A percentile compares a stretch with the other conserved stretches of the same genome.
Conservation (phyloP, 148 eudicot genomes). For the Polygonum maritimum region DNA sequence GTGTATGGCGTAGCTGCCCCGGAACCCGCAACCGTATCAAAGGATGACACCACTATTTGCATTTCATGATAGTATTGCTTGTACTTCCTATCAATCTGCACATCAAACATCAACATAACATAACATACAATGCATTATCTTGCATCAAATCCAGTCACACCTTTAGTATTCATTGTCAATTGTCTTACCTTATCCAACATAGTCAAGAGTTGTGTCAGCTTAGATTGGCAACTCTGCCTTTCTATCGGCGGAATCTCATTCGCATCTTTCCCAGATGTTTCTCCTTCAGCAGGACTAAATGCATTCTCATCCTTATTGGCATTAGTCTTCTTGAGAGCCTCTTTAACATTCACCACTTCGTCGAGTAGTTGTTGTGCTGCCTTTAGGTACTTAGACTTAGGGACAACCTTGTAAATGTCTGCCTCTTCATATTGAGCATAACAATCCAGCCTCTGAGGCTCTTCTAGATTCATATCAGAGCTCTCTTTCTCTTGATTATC, state of each 20-base stretch:
- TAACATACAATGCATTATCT: not conserved
- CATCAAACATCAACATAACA: not conserved
- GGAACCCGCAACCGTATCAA: slow-evolving; percentile 62
- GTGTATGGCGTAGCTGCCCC: slow-evolving; percentile 84
- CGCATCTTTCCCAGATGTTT: slow-evolving; percentile 14
- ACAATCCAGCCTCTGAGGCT: not conserved
- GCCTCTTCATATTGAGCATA: not conserved
- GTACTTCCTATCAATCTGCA: slow-evolving; percentile 34
- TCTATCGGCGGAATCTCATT: slow-evolving; percentile 26
- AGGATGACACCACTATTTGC: slow-evolving; percentile 62
- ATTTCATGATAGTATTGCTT: slow-evolving; percentile 80
- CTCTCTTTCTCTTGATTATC: not conserved
- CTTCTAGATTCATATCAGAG: not conserved
- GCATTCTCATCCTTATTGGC: slow-evolving; percentile 1
- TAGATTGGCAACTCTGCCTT: slow-evolving; percentile 78
- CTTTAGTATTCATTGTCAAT: no score
- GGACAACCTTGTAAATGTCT: not conserved
- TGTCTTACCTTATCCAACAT: slow-evolving; percentile 85
- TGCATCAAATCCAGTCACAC: not conserved
- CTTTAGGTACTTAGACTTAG: slow-evolving; percentile 58
- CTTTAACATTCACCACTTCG: slow-evolving; percentile 58
- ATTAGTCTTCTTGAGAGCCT: slow-evolving; percentile 19
- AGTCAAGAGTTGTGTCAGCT: slow-evolving; percentile 62
- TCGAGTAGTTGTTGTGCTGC: slow-evolving; percentile 69
- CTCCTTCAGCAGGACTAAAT: slow-evolving; percentile 19